Evolutionary conservation across 768 basidiomycete species (phyloP).

Genomic region (Gymnopilus junonius): DNA sequence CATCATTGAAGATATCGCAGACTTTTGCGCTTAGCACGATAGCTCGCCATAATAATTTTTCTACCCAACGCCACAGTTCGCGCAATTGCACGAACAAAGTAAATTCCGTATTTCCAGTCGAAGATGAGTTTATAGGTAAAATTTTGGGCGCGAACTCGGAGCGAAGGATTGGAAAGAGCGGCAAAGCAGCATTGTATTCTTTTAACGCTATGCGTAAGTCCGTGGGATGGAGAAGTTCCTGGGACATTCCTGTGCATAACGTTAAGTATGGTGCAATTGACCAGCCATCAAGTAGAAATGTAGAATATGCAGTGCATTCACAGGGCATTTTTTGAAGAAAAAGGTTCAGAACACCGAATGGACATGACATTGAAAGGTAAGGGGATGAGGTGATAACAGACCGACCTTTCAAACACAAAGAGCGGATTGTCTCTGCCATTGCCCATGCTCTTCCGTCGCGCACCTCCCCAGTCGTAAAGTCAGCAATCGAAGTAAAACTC

Average conservation of each 20-base stretch:
- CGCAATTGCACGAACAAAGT: slow-evolving; percentile 69
- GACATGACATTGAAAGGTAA: background rate
- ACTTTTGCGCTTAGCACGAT: slow-evolving; percentile 64
- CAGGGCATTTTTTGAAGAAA: too few species aligned
- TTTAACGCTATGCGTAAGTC: slow-evolving; percentile 56
- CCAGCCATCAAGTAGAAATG: background rate
- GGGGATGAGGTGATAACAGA: slow-evolving; percentile 2
- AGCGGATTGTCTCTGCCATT: slow-evolving; percentile 73
- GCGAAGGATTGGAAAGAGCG: slow-evolving; percentile 55
- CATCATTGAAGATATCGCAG: slow-evolving; percentile 40
- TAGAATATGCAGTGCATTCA: background rate
- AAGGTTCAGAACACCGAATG: background rate
- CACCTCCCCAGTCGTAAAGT: slow-evolving; percentile 54
- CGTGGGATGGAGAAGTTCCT: slow-evolving; percentile 60
- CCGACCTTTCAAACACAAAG: slow-evolving; percentile 78
- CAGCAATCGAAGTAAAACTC: slow-evolving; percentile 48
- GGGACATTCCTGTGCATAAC: slow-evolving; percentile 65
- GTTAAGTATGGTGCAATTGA: slow-evolving; percentile 1
- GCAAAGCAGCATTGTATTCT: slow-evolving; percentile 57
- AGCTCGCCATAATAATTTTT: slow-evolving; percentile 82
- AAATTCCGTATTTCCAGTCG: slow-evolving; percentile 44
- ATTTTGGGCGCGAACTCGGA: slow-evolving; percentile 43
- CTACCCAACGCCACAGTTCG: slow-evolving; percentile 88
- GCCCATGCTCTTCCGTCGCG: slow-evolving; percentile 76
- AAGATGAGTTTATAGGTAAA: slow-evolving; percentile 7